Evolutionary conservation across 1,284 basidiomycete species (phyloP).

Genomic region (Melanopsichium pennsylvanicum): DNA sequence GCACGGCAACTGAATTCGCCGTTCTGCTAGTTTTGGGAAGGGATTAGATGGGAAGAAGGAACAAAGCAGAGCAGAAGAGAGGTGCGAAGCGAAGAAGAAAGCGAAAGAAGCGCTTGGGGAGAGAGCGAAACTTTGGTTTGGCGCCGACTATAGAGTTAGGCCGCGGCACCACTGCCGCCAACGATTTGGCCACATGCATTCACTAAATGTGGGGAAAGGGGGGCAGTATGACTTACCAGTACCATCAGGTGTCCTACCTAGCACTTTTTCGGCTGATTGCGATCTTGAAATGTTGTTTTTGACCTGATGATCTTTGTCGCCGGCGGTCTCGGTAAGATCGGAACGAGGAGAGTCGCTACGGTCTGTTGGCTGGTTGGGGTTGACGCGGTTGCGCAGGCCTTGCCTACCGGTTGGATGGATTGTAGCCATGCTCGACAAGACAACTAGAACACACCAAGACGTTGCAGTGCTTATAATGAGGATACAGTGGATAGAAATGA

Average conservation of each 20-base stretch:
- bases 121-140: constrained; percentile 1
- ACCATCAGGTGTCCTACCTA: constrained; percentile 45
- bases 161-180: constrained; percentile 27
- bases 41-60: too few relatives aligned
- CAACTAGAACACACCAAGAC: too few relatives aligned
- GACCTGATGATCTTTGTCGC: background rate
- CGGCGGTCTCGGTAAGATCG: constrained; percentile 16
- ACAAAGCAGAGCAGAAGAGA: background rate
- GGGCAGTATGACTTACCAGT: constrained; percentile 23
- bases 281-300: constrained; percentile 4
- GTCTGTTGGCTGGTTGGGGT: constrained; percentile 1
- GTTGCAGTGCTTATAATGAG: too few relatives aligned
- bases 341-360: constrained; percentile 12
- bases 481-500: too few relatives aligned
- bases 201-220: constrained; percentile 19
- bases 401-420: constrained; percentile 4
- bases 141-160: constrained; percentile 13
- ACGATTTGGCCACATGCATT: constrained; percentile 3
- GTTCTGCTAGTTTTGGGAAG: background rate
- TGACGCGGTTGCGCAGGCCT: constrained; percentile 37
- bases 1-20: background rate
- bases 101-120: background rate
- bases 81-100: background rate
- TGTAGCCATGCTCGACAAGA: constrained; percentile 18
- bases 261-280: constrained; percentile 20